Conservation (phyloP, 202 grass and related monocot genomes). For the Thinopyrum obtusiflorum region DNA sequence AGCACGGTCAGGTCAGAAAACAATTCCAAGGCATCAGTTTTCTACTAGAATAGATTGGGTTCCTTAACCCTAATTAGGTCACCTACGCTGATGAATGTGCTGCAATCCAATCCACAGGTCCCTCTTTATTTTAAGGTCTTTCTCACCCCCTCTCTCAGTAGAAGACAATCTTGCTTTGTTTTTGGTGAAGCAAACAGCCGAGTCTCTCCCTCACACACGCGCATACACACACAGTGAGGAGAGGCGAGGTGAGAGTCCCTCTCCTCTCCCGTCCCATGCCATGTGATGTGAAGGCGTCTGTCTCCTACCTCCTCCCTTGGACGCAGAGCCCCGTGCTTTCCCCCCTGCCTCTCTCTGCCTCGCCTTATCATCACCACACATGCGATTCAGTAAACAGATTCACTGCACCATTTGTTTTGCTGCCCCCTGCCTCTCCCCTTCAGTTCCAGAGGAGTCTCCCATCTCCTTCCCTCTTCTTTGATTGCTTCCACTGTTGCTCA, state of each 20-base stretch:
- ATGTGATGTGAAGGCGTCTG: constrained; percentile 46
- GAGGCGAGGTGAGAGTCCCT: neutral
- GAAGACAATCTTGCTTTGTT: constrained; percentile 35
- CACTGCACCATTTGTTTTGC: constrained; percentile 41
- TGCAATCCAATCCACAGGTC: constrained; percentile 20
- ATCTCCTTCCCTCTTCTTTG: constrained; percentile 33
- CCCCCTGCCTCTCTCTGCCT: neutral
- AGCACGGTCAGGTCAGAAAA: constrained; percentile 18
- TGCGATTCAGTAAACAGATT: neutral
- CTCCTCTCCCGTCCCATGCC: constrained; percentile 19
- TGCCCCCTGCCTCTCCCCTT: neutral
- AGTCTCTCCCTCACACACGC: neutral
- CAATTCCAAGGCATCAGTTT: neutral
- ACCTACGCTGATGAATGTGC: constrained; percentile 15
- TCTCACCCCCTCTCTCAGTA: neutral
- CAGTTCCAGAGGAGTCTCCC: neutral
- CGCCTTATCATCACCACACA: constrained; percentile 30
- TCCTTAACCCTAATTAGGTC: constrained; percentile 38
- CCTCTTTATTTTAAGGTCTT: neutral
- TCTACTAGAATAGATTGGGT: constrained; percentile 23
- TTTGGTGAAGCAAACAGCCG: constrained; percentile 38
- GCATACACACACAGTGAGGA: neutral
- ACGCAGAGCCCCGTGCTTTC: constrained; percentile 26
- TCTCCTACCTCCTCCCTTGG: neutral
- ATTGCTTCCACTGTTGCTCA: constrained; percentile 28